Conservation (phyloP, 306 rosid species). For the Corylus avellana region DNA sequence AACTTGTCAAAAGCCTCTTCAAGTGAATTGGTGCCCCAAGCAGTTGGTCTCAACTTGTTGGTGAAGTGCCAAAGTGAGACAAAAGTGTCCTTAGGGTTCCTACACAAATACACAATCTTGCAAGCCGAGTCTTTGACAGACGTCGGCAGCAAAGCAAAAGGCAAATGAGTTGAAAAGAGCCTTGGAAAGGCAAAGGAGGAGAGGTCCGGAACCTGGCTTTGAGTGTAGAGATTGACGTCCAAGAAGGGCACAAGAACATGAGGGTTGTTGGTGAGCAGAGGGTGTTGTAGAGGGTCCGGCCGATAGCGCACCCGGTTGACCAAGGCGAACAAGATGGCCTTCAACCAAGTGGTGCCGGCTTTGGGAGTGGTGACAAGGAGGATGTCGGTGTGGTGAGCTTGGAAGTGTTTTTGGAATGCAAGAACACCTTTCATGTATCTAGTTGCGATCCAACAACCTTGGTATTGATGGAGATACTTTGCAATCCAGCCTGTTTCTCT, state of each 20-base stretch:
- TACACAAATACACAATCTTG: slow-evolving; percentile 39
- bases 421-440: too few species aligned
- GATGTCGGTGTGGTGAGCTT: too few species aligned
- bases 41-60: slow-evolving; percentile 17
- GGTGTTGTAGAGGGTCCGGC: slow-evolving; percentile 12
- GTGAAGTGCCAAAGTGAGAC: slow-evolving; percentile 44
- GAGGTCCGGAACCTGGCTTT: slow-evolving; percentile 11
- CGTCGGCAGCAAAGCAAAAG: slow-evolving; percentile 9
- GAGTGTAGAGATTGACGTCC: slow-evolving; percentile 18
- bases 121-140: slow-evolving; percentile 16
- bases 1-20: slow-evolving; percentile 30
- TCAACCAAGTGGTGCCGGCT: too few species aligned
- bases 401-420: too few species aligned
- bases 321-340: slow-evolving; percentile 35
- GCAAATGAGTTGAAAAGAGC: slow-evolving; percentile 9
- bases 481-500: too few species aligned
- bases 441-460: too few species aligned
- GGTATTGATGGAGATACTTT: too few species aligned
- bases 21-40: slow-evolving; percentile 3
- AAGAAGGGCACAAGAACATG: slow-evolving; percentile 44
- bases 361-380: too few species aligned
- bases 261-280: slow-evolving; percentile 36
- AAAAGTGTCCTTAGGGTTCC: slow-evolving; percentile 41
- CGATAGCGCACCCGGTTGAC: slow-evolving; percentile 17
- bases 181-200: slow-evolving; percentile 7